phyloP scores from a whole-genome alignment of 2,329 filamentous ascomycete species.

The Penicillium sp. region DNA sequence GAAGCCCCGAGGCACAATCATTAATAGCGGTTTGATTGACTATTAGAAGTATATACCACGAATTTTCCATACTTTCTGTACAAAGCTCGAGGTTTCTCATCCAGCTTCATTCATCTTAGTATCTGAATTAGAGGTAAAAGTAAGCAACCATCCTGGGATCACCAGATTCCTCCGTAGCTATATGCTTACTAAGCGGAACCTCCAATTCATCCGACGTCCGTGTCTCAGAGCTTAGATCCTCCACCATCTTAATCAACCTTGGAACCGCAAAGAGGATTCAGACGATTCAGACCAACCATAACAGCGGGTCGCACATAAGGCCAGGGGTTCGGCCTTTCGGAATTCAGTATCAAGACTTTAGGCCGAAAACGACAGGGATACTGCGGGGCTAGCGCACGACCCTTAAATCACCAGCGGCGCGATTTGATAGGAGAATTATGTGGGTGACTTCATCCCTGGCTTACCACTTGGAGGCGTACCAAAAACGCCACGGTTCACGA shows the following conservation, averaged over 20 bases:
- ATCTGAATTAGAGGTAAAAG: too few relatives aligned
- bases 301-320: neutral
- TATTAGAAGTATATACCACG: neutral
- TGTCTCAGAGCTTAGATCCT: neutral
- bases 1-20: conserved; percentile 46
- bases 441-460: neutral
- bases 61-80: neutral
- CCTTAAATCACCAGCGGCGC: neutral
- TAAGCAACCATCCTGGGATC: too few relatives aligned
- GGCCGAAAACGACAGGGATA: neutral
- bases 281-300: neutral
- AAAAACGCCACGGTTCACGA: neutral
- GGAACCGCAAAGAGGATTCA: neutral
- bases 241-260: neutral
- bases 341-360: neutral
- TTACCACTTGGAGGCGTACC: neutral
- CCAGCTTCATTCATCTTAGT: too few relatives aligned
- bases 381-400: neutral
- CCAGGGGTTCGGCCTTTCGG: neutral
- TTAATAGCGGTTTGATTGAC: neutral
- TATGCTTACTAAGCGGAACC: neutral
- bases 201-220: neutral
- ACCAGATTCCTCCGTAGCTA: too few relatives aligned
- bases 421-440: neutral
- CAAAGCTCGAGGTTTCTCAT: neutral